Evolutionary conservation across 23 red algal genomes (phyloP), one percentile per base, ranked within the genome.

Genomic region (Chondrus crispus): DNA sequence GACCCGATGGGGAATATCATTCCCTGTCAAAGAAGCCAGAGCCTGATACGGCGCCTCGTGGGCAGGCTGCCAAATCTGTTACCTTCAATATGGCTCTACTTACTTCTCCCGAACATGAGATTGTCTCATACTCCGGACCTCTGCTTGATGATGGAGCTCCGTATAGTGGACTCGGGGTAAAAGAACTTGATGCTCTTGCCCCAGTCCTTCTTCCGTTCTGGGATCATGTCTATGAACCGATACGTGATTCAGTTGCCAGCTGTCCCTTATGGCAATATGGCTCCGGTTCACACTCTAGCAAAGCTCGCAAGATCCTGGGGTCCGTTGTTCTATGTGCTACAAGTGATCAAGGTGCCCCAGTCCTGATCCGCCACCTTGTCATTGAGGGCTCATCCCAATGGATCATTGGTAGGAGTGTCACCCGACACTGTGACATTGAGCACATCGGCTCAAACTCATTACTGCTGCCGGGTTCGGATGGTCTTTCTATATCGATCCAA

Each of bases 71-170:
- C n/a, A n/a, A 5, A 8, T 30, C 5, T 64, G 60, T 66, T 22
- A 66, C 60, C 26, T 66, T 66, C 35, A 22, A 66, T 32, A 66
- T 66, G 60, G 26, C 26, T 32, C 60, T 7, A 9, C 60, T 66
- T 22, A 0, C 7, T 22, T 32, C 60, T 32, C 26, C 26, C 35
- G 60, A 66, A 66, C 60, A 32, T 32, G 35, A 1, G 26, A 32
- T 66, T 22, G 26, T 32, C 26, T 66, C 60, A 66, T 66, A 32
- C 0, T 13, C 43, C 24, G 78, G 52, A 28, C 19, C 78, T 26
- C 78, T 83, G 10, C 24, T 83, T 54, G 78, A 83, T 60, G 78
- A 83, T 11, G 78, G 1, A 35, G 26, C 78, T 28, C 78, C 46
- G 32, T 83, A 83, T 60, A 39, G 30, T 52, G 78, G 1, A 24